A percentile compares a stretch with the other conserved stretches of the same genome.
Conservation (phyloP, 2,329 filamentous ascomycete species). For the Colletotrichum graminicola region DNA sequence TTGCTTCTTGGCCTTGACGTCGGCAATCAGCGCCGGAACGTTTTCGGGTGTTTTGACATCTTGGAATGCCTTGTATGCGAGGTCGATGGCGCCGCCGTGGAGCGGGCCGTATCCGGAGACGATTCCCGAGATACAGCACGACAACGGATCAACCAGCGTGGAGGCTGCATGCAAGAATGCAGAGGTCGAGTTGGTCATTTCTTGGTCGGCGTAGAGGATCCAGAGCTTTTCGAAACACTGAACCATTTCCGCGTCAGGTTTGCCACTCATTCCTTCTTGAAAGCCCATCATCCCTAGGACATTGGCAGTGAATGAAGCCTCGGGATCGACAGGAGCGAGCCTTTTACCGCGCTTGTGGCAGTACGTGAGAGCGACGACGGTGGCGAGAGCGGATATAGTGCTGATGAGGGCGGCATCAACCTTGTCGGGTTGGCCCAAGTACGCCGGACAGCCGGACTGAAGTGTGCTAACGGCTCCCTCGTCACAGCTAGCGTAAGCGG, state of each 20-base stretch:
- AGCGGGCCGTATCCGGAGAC: slow-evolving; percentile 45
- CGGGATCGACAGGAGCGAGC: slow-evolving; percentile 50
- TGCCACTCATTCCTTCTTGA: not conserved
- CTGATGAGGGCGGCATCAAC: slow-evolving; percentile 19
- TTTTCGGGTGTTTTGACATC: slow-evolving; percentile 53
- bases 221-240: slow-evolving; percentile 51
- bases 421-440: slow-evolving; percentile 4
- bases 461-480: slow-evolving; percentile 47
- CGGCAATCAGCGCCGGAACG: slow-evolving; percentile 54
- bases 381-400: slow-evolving; percentile 16
- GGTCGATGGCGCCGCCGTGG: slow-evolving; percentile 63
- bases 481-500: slow-evolving; percentile 49
- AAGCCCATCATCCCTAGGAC: slow-evolving; percentile 49
- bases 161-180: slow-evolving; percentile 61
- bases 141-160: slow-evolving; percentile 59
- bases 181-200: slow-evolving; percentile 63
- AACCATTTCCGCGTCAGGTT: slow-evolving; percentile 49
- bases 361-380: slow-evolving; percentile 44
- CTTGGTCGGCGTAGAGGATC: slow-evolving; percentile 62
- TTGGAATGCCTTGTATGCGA: slow-evolving; percentile 57
- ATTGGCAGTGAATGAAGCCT: slow-evolving; percentile 56
- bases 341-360: slow-evolving; percentile 53
- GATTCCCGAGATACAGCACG: slow-evolving; percentile 53
- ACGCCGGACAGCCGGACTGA: slow-evolving; percentile 2
- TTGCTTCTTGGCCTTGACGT: slow-evolving; percentile 55